Evolutionary conservation across 768 basidiomycete species (phyloP), one percentile per base, ranked within the genome.

Genomic region (Mycena haematopus): DNA sequence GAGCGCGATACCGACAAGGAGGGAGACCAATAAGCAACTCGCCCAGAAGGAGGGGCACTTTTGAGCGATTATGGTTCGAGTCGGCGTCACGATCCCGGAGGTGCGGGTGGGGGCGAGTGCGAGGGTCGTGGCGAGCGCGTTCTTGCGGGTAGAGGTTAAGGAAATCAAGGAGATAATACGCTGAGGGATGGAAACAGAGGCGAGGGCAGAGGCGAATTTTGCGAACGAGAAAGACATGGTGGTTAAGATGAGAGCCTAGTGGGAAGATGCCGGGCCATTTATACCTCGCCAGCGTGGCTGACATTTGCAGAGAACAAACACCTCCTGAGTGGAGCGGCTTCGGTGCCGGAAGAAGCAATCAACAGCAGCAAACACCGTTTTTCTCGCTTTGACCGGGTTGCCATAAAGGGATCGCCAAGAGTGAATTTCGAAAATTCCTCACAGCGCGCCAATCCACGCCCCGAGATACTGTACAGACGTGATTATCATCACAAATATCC

Each of bases 381-480:
- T 27, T 50, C 46, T 57, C 56, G 56, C 56, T 57, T 57, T 57
- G 56, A 57, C 56, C 56, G 56, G n/a, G 6, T 45, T 45, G 17
- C 44, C 2, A 14, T 22, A 45, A 45, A 45, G 22, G 44, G 42
- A 42, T n/a, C n/a, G n/a, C n/a, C n/a, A n/a, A n/a, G n/a, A n/a
- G n/a, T n/a, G n/a, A n/a, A n/a, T n/a, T n/a, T n/a, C n/a, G n/a
- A n/a, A n/a, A n/a, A n/a, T n/a, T n/a, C n/a, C n/a, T n/a, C n/a
- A n/a, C n/a, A n/a, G n/a, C n/a, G n/a, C n/a, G n/a, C n/a, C n/a
- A n/a, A n/a, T n/a, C n/a, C n/a, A n/a, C n/a, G n/a, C n/a, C n/a
- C n/a, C n/a, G n/a, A n/a, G n/a, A n/a, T n/a, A n/a, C n/a, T n/a
- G n/a, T n/a, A n/a, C n/a, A n/a, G n/a, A n/a, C n/a, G n/a, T n/a